Base-by-base conservation (phyloP, 805 yeast species). In the Candida boidinii region DNA sequence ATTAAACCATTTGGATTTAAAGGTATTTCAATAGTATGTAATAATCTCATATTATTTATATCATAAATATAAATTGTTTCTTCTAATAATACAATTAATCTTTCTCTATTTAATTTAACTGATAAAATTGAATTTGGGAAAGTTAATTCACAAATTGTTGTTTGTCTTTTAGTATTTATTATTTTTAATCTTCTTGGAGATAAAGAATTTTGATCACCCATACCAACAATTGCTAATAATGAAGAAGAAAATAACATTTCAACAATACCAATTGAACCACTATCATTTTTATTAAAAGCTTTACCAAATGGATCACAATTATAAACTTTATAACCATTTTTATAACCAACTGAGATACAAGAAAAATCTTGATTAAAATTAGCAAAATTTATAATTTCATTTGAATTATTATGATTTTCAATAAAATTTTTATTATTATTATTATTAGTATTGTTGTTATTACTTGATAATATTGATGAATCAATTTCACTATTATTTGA, bases 241-340 rank as follows among this genome's bases (percentile, higher is more conserved):
- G 94, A 82, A 0, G 97, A 84, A 29, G 83, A 71, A 49, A 85
- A 90, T 15, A 90, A 70, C 97, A 90, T 90, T 51, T 88, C 96
- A 8, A 87, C 81, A 3, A 86, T 73, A 0, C 86, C 87, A 20
- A 79, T 69, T 5, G 83, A 68, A 23, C 79, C 82, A n/a, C n/a
- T n/a, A 33, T 64, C 67, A 2, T 38, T 23, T 31, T 67, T 64
- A 18, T 66, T 68, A 47, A 71, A 79, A 49, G 82, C 78, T 41
- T 71, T 71, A 6, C 87, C 84, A 54, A 84, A 80, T 20, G 94
- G 94, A 43, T 80, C 85, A 54, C 95, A 86, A 49, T 82, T 83
- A 64, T 70, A 88, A 28, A 88, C 80, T 48, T 72, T 73, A 55
- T 83, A 78, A 6, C 84, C 80, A 33, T 62, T 60, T 29, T 66